A percentile compares a stretch with the other conserved stretches of the same genome.
Conservation (phyloP, 163 green algal species). For the Chlorella variabilis region DNA sequence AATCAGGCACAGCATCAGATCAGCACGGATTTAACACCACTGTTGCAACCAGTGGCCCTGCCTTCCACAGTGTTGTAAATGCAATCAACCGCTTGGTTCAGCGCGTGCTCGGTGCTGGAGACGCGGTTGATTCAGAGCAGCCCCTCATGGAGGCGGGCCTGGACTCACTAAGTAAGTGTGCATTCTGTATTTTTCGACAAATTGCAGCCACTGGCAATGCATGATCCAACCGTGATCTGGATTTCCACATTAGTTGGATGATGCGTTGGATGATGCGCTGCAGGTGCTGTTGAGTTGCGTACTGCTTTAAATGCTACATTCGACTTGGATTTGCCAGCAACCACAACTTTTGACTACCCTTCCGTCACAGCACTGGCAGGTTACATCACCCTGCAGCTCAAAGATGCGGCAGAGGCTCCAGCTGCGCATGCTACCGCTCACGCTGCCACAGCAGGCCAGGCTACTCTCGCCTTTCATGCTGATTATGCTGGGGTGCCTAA, state of each 20-base stretch:
- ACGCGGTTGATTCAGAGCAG: background rate
- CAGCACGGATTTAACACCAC: no score
- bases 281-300: slow-evolving; percentile 63
- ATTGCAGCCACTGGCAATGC: background rate
- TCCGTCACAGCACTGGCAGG: slow-evolving; percentile 12
- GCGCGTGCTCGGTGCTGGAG: background rate
- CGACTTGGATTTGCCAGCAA: slow-evolving; percentile 67
- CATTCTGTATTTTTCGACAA: background rate
- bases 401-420: background rate
- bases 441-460: background rate
- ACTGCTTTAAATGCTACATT: slow-evolving; percentile 25
- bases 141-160: slow-evolving; percentile 70
- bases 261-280: background rate
- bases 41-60: no score
- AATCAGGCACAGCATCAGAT: no score
- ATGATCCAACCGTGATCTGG: no score
- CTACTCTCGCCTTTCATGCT: no score
- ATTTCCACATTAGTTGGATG: no score
- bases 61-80: no score
- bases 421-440: background rate
- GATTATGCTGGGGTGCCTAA: no score
- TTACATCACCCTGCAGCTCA: background rate
- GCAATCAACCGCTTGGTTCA: background rate
- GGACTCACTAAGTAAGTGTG: slow-evolving; percentile 61
- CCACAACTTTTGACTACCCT: slow-evolving; percentile 66